phyloP scores from a whole-genome alignment of 371 early-diverging fungal genomes.

The Saksenaea vasiformis region DNA sequence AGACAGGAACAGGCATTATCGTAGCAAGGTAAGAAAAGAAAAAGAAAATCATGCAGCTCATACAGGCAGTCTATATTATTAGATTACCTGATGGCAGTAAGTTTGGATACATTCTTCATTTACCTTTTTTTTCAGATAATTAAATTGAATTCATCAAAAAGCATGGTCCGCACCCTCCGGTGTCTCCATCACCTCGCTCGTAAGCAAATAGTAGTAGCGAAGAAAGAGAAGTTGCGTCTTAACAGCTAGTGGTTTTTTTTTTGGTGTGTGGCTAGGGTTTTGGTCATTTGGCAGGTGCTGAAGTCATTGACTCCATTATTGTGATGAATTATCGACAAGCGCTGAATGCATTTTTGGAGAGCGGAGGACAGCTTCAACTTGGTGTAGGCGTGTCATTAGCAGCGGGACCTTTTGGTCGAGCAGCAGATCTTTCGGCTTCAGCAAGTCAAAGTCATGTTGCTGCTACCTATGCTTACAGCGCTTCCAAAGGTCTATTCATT shows the following conservation, averaged over 20 bases:
- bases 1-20: constrained; percentile 40
- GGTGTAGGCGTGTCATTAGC: constrained; percentile 37
- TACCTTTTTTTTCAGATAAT: background rate
- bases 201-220: constrained; percentile 16
- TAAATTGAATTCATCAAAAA: constrained; percentile 9
- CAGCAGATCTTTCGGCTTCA: constrained; percentile 34
- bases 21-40: constrained; percentile 38
- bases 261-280: constrained; percentile 24
- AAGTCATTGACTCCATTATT: constrained; percentile 41
- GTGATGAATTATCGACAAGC: constrained; percentile 49
- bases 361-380: constrained; percentile 44
- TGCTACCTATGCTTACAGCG: constrained; percentile 44
- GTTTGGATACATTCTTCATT: background rate
- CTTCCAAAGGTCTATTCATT: constrained; percentile 38
- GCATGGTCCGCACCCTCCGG: constrained; percentile 52
- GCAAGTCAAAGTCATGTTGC: constrained; percentile 33
- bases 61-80: background rate
- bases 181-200: constrained; percentile 37
- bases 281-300: constrained; percentile 39
- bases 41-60: background rate
- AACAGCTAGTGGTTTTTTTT: background rate
- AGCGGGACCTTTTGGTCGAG: constrained; percentile 38
- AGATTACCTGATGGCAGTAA: constrained; percentile 45
- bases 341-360: constrained; percentile 42
- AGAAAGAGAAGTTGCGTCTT: background rate